These are phyloP conservation scores for Ceratobasidium sp. DNA, from an alignment of 1,284 basidiomycete genomes.

Conservation along the genomic window DNA sequence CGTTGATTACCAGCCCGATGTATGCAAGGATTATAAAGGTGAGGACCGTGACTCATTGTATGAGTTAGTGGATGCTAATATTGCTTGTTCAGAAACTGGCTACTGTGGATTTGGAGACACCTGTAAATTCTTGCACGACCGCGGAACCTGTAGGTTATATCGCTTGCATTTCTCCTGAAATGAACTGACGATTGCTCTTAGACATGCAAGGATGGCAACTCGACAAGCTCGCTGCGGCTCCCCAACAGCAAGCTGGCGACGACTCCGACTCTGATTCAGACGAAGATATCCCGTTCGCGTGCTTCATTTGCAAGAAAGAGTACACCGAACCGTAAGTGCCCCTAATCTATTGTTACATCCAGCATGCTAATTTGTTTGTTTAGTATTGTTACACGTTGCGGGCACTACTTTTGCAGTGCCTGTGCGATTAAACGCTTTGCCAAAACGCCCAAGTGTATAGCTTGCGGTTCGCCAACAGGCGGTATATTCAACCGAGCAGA, in stretches of 20 bases:
- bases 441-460: constrained; percentile 96
- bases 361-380: neutral
- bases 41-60: constrained; percentile 52
- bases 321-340: constrained; percentile 84
- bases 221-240: constrained; percentile 83
- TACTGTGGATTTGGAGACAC: constrained; percentile 99
- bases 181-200: constrained; percentile 55
- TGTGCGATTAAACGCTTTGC: constrained; percentile 95
- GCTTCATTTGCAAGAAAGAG: constrained; percentile 93
- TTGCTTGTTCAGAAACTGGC: constrained; percentile 81
- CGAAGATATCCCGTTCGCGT: constrained; percentile 97
- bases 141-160: constrained; percentile 78
- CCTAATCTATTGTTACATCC: neutral
- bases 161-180: constrained; percentile 8
- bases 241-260: constrained; percentile 69
- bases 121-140: constrained; percentile 95
- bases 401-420: constrained; percentile 96
- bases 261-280: constrained; percentile 76
- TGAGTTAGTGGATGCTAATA: neutral
- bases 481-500: constrained; percentile 95
- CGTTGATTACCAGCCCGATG: constrained; percentile 98
- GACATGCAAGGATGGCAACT: constrained; percentile 99
- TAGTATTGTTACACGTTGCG: constrained; percentile 88
- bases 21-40: constrained; percentile 99
- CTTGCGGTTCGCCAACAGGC: constrained; percentile 91